phyloP scores from a whole-genome alignment of 768 basidiomycete species.

The Fibroporia radiculosa region DNA sequence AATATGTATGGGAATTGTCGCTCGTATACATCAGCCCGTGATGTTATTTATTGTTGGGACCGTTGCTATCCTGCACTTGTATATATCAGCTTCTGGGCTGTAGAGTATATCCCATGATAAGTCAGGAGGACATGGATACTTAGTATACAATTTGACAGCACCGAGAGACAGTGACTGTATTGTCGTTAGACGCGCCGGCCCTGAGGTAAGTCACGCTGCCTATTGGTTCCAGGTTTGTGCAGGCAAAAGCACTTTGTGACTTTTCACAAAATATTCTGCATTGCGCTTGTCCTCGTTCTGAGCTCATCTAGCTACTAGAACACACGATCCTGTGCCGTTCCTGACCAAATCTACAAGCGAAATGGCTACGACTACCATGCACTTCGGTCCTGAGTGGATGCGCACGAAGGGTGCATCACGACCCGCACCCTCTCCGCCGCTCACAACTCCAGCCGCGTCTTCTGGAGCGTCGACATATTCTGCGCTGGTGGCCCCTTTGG shows the following conservation, averaged over 20 bases:
- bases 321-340: constrained; percentile 5
- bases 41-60: too few relatives aligned
- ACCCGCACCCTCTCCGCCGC: constrained; percentile 51
- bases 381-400: constrained; percentile 94
- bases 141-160: too few relatives aligned
- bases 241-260: constrained; percentile 4
- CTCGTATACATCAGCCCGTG: too few relatives aligned
- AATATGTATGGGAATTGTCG: constrained; percentile 6
- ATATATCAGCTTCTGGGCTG: too few relatives aligned
- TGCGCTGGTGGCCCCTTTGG: constrained; percentile 53
- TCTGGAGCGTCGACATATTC: constrained; percentile 62
- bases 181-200: constrained; percentile 13
- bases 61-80: too few relatives aligned
- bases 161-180: too few relatives aligned
- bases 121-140: too few relatives aligned
- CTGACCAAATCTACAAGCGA: constrained; percentile 14
- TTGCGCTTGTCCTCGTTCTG: constrained; percentile 7
- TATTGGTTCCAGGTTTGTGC: neutral
- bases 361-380: constrained; percentile 65
- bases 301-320: constrained; percentile 4
- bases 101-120: too few relatives aligned
- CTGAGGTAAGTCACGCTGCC: constrained; percentile 19
- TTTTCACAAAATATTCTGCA: constrained; percentile 13
- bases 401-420: constrained; percentile 59
- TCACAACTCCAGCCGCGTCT: constrained; percentile 26